Percentiles rank a stretch among this genome's conserved stretches.
Evolutionary conservation across 2,329 filamentous ascomycete species (phyloP).

Genomic region (Fonsecaea erecta): DNA sequence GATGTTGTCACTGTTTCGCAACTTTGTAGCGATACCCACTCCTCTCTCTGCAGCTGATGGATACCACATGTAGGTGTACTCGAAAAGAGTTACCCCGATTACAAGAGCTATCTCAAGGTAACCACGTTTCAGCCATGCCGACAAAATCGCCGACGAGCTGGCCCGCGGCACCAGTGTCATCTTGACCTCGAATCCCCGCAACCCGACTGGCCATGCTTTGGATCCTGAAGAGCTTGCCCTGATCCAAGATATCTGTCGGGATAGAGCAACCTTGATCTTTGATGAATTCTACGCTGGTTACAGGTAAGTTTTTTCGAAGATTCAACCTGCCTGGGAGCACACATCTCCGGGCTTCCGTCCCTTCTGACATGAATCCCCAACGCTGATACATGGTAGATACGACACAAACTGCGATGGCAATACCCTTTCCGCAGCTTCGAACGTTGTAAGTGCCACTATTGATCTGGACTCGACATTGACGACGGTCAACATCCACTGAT

Average conservation of each 20-base stretch:
- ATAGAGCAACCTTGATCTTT: slow-evolving; percentile 87
- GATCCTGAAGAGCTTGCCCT: slow-evolving; percentile 81
- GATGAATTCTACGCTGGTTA: slow-evolving; percentile 98
- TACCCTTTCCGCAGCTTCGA: slow-evolving; percentile 86
- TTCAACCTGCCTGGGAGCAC: background rate
- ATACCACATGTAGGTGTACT: slow-evolving; percentile 70
- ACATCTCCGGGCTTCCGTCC: background rate
- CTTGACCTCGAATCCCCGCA: slow-evolving; percentile 91
- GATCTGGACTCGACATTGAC: background rate
- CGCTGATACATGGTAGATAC: slow-evolving; percentile 65
- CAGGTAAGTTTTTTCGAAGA: slow-evolving; percentile 31
- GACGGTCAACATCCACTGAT: background rate
- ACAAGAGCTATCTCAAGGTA: background rate
- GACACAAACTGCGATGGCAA: slow-evolving; percentile 87
- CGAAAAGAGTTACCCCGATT: background rate
- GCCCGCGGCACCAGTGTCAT: slow-evolving; percentile 85
- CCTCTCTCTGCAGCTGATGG: slow-evolving; percentile 82
- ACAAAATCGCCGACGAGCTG: slow-evolving; percentile 92
- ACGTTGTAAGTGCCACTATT: slow-evolving; percentile 56
- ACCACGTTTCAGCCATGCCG: slow-evolving; percentile 61
- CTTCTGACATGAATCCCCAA: background rate
- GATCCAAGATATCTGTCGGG: slow-evolving; percentile 91
- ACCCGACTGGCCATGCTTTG: slow-evolving; percentile 89
- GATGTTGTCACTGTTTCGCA: slow-evolving; percentile 94
- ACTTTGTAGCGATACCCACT: slow-evolving; percentile 85